Conservation (phyloP, 768 basidiomycete genomes). For the Lactarius quietus region DNA sequence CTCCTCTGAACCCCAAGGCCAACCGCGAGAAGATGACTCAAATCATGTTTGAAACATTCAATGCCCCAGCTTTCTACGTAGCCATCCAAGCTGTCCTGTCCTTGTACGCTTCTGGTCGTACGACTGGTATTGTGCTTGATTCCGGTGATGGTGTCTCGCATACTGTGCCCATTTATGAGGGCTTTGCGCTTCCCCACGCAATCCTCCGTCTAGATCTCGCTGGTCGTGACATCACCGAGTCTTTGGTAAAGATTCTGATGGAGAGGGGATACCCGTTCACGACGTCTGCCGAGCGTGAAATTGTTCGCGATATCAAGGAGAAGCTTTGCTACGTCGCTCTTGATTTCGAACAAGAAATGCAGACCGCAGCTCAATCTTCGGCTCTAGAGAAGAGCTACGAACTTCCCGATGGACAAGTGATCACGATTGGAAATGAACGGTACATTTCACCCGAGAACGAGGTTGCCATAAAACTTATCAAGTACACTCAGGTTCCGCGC, state of each 20-base stretch:
- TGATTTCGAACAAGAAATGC: constrained; percentile 91
- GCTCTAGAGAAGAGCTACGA: constrained; percentile 92
- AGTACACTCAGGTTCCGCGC: constrained; percentile 45
- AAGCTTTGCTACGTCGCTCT: constrained; percentile 92
- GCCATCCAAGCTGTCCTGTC: constrained; percentile 71
- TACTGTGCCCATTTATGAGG: constrained; percentile 96
- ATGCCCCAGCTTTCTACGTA: constrained; percentile 71
- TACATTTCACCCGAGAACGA: constrained; percentile 22
- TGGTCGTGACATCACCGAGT: constrained; percentile 87
- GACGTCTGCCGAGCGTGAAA: constrained; percentile 89
- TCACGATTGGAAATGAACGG: constrained; percentile 75
- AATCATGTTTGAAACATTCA: constrained; percentile 79
- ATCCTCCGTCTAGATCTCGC: constrained; percentile 90
- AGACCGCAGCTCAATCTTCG: constrained; percentile 84
- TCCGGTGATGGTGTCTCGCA: constrained; percentile 96
- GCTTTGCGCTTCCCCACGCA: constrained; percentile 88
- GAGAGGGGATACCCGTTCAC: constrained; percentile 95
- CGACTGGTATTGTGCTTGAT: constrained; percentile 91
- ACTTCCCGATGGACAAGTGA: constrained; percentile 88
- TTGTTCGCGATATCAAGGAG: constrained; percentile 94
- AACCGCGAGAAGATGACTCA: constrained; percentile 75
- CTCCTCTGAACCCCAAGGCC: constrained; percentile 68
- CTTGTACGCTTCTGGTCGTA: constrained; percentile 90
- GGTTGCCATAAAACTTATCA: neutral
- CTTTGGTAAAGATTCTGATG: constrained; percentile 76